Conservation (phyloP, 495 filamentous ascomycete species). For the Penicillium parvum region DNA sequence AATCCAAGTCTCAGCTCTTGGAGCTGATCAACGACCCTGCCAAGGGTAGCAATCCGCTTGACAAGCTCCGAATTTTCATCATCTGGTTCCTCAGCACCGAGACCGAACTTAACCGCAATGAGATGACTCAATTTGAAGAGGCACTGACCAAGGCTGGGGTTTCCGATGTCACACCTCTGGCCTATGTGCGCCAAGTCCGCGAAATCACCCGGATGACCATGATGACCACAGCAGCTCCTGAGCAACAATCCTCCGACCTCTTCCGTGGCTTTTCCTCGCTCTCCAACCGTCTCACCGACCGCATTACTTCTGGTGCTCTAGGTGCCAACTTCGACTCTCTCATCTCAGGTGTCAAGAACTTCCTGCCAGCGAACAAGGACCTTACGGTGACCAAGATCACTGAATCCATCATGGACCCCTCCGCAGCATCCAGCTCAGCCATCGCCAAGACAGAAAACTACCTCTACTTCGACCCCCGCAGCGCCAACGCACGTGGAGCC, state of each 20-base stretch:
- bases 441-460: conserved; percentile 97
- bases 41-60: conserved; percentile 78
- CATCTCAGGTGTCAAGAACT: conserved; percentile 98
- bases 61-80: conserved; percentile 90
- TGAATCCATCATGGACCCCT: conserved; percentile 96
- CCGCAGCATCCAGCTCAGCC: conserved; percentile 79
- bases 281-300: conserved; percentile 85
- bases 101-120: conserved; percentile 73
- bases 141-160: conserved; percentile 71
- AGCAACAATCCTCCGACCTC: conserved; percentile 64
- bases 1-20: conserved; percentile 83
- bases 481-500: conserved; percentile 87
- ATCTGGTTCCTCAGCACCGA: conserved; percentile 98
- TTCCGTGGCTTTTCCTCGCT: conserved; percentile 88
- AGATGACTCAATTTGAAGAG: conserved; percentile 86
- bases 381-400: conserved; percentile 96
- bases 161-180: conserved; percentile 63
- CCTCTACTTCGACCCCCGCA: conserved; percentile 96
- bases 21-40: conserved; percentile 76
- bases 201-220: conserved; percentile 98
- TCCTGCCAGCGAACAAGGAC: conserved; percentile 91
- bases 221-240: conserved; percentile 79
- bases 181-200: conserved; percentile 88
- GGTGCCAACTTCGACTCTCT: conserved; percentile 91
- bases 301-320: conserved; percentile 84